Percentiles rank a stretch among this genome's conserved stretches.
Evolutionary conservation across 1,284 basidiomycete species (phyloP).

Genomic region (Apiotrichum akiyoshidainum): DNA sequence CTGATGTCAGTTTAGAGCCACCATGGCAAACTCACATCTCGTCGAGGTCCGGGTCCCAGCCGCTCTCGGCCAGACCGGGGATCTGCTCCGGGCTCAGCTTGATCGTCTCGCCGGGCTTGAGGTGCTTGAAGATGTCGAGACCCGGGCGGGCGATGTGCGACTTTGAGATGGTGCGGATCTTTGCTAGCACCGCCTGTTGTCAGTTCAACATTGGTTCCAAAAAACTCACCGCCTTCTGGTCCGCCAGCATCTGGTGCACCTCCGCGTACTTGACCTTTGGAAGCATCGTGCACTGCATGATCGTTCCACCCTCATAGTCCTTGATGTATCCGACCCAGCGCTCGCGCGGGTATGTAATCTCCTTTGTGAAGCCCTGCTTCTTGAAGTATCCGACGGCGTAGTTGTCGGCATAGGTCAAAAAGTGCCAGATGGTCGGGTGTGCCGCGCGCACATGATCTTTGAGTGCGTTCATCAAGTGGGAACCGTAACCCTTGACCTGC

Average conservation of each 20-base stretch:
- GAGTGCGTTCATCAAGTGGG: conserved; percentile 98
- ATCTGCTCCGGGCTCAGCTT: conserved; percentile 59
- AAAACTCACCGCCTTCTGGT: conserved; percentile 70
- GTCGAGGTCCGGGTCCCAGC: conserved; percentile 87
- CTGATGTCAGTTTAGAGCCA: conserved; percentile 25
- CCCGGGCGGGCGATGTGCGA: conserved; percentile 85
- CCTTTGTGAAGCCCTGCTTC: conserved; percentile 98
- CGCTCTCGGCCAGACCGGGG: conserved; percentile 84
- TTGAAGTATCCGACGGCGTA: conserved; percentile 99
- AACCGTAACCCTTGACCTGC: conserved; percentile 98
- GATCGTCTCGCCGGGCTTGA: conserved; percentile 42
- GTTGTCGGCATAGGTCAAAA: conserved; percentile 98
- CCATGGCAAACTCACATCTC: conserved; percentile 59
- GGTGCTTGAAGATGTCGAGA: conserved; percentile 68
- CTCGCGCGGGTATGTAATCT: conserved; percentile 84
- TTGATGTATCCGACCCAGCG: conserved; percentile 99
- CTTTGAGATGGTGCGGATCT: conserved; percentile 82
- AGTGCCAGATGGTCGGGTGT: conserved; percentile 83
- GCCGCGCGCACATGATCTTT: conserved; percentile 83
- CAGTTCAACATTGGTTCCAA: not conserved
- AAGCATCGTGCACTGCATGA: conserved; percentile 98
- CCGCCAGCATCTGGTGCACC: conserved; percentile 70
- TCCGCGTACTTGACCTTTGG: conserved; percentile 85
- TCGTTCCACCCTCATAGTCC: conserved; percentile 99
- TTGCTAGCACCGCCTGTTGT: conserved; percentile 68